These are phyloP conservation scores for Candida glaebosa DNA, from an alignment of 805 yeast genomes.

Conservation along the genomic window DNA sequence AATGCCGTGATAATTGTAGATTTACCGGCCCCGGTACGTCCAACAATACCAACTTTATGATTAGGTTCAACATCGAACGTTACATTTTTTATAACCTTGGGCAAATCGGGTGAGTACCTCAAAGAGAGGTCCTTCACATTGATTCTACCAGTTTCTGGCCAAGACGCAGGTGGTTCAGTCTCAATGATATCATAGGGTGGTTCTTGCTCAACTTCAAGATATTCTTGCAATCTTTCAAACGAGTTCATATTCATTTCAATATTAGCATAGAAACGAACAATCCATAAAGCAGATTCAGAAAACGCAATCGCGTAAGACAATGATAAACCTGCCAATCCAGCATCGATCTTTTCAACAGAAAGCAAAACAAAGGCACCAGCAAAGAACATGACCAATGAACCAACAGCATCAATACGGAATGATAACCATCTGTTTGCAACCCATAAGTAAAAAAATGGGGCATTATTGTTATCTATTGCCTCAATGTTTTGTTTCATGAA, in stretches of 20 bases:
- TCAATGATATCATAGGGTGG: constrained; percentile 51
- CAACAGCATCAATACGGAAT: constrained; percentile 29
- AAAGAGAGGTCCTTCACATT: constrained; percentile 47
- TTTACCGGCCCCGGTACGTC: constrained; percentile 89
- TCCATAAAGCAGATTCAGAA: constrained; percentile 34
- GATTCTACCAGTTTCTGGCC: constrained; percentile 52
- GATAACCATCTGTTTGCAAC: constrained; percentile 38
- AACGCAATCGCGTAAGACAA: constrained; percentile 32
- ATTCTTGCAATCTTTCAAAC: constrained; percentile 33
- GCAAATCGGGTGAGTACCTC: constrained; percentile 59
- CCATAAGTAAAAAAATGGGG: constrained; percentile 31
- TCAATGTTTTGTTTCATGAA: constrained; percentile 24
- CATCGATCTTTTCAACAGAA: constrained; percentile 29
- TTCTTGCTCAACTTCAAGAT: constrained; percentile 64
- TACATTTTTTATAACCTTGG: constrained; percentile 52
- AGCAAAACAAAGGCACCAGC: constrained; percentile 31
- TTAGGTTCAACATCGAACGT: constrained; percentile 43
- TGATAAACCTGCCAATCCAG: constrained; percentile 36
- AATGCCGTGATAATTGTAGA: constrained; percentile 64
- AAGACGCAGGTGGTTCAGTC: constrained; percentile 37
- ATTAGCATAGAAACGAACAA: constrained; percentile 32
- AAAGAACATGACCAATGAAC: constrained; percentile 26
- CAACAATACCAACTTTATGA: constrained; percentile 82
- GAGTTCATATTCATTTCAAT: constrained; percentile 41
- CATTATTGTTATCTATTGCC: constrained; percentile 31